phyloP scores from a whole-genome alignment of 2,329 filamentous ascomycete genomes.

The Penicillium glabrum region DNA sequence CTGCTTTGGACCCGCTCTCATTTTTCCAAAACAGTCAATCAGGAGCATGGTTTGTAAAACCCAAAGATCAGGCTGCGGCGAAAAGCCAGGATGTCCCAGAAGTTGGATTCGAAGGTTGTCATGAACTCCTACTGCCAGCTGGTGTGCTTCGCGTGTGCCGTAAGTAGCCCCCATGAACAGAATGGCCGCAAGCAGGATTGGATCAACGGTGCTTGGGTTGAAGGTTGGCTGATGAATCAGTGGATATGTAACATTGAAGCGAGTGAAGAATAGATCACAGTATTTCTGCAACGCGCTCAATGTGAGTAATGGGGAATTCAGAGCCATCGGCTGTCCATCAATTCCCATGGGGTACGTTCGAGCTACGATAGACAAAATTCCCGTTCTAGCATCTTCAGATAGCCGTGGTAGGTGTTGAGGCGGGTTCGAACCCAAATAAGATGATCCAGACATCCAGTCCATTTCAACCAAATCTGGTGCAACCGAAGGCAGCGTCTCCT shows the following conservation, averaged over 20 bases:
- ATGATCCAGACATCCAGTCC: conserved; percentile 30
- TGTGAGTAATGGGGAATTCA: conserved; percentile 54
- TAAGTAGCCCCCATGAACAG: conserved; percentile 64
- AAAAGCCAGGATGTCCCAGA: conserved; percentile 59
- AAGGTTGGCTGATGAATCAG: conserved; percentile 61
- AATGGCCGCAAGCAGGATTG: conserved; percentile 56
- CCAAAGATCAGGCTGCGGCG: conserved; percentile 60
- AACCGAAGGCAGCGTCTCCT: background rate
- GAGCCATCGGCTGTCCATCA: conserved; percentile 48
- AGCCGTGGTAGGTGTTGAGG: conserved; percentile 21
- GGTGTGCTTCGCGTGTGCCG: conserved; percentile 58
- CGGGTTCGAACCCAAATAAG: conserved; percentile 7
- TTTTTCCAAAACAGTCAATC: conserved; percentile 66
- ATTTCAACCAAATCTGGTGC: conserved; percentile 18
- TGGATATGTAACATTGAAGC: conserved; percentile 62
- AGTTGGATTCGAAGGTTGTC: conserved; percentile 60
- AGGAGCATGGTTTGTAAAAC: conserved; percentile 61
- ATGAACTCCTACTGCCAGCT: conserved; percentile 62
- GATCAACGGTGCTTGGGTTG: conserved; percentile 50
- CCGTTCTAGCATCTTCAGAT: conserved; percentile 34
- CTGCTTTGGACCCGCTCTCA: conserved; percentile 61
- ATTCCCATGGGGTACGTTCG: conserved; percentile 50
- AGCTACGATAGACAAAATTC: conserved; percentile 54
- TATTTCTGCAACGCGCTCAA: conserved; percentile 55
- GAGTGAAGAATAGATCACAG: conserved; percentile 59